These are phyloP conservation scores for Zoysia pacifica DNA, from an alignment of 176 grass and related monocot genomes.

Conservation along the genomic window DNA sequence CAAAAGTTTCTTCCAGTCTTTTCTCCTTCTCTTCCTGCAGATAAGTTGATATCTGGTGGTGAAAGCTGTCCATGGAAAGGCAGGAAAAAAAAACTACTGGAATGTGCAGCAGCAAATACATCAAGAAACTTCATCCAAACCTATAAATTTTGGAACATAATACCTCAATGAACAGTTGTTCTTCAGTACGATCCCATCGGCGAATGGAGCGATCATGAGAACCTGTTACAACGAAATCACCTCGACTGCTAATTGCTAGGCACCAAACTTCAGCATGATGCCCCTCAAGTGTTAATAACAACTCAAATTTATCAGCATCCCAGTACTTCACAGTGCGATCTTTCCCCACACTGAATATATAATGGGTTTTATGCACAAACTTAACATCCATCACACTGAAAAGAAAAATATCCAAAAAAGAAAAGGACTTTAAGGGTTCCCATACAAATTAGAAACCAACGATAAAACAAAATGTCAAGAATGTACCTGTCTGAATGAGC, in stretches of 20 bases:
- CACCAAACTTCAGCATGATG: conserved; percentile 99
- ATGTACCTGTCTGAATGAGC: conserved; percentile 81
- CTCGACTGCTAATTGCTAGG: conserved; percentile 71
- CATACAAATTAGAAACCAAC: background rate
- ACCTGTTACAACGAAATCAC: conserved; percentile 91
- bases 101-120: background rate
- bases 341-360: conserved; percentile 97
- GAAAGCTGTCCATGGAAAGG: background rate
- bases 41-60: background rate
- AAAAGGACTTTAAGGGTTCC: background rate
- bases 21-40: conserved; percentile 88
- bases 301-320: conserved; percentile 98
- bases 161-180: conserved; percentile 93
- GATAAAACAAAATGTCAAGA: conserved; percentile 4
- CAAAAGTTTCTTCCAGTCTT: conserved; percentile 87
- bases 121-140: conserved; percentile 22
- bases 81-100: background rate
- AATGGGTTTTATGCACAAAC: conserved; percentile 90
- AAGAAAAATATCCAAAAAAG: conserved; percentile 6
- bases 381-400: conserved; percentile 96
- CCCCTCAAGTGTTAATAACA: conserved; percentile 90
- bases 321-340: conserved; percentile 88
- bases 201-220: conserved; percentile 96
- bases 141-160: background rate
- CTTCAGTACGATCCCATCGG: conserved; percentile 95